Evolutionary conservation across 2,329 filamentous ascomycete species (phyloP).

Genomic region (Sporothrix protearum): DNA sequence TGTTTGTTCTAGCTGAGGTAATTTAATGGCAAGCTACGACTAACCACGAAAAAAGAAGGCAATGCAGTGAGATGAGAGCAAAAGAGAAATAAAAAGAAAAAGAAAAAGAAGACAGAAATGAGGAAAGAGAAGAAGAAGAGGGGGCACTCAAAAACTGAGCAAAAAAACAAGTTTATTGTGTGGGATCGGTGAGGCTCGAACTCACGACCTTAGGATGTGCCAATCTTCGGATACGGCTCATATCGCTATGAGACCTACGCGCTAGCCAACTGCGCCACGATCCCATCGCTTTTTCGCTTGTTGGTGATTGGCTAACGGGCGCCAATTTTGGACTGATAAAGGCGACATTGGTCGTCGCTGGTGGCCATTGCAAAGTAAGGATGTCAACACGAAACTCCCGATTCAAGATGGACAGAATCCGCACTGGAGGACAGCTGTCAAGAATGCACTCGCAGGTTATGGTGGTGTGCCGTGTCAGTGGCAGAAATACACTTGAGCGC

Average conservation of each 20-base stretch:
- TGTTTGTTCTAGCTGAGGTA: too few species aligned
- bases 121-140: background rate
- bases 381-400: too few species aligned
- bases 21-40: too few species aligned
- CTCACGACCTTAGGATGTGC: slow-evolving; percentile 29
- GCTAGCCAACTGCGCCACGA: slow-evolving; percentile 21
- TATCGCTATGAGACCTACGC: slow-evolving; percentile 20
- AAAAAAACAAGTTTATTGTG: background rate
- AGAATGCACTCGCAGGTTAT: background rate
- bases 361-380: too few species aligned
- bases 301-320: background rate
- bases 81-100: background rate
- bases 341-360: too few species aligned
- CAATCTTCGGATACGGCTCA: slow-evolving; percentile 14
- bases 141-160: background rate
- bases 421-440: too few species aligned
- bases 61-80: background rate
- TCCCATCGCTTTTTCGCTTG: background rate
- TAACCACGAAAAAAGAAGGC: background rate
- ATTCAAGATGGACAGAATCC: too few species aligned
- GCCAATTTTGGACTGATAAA: background rate
- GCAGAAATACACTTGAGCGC: background rate
- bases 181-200: slow-evolving; percentile 30
- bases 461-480: background rate
- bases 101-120: background rate